A percentile compares a stretch with the other conserved stretches of the same genome.
These are phyloP conservation scores for Puccinia hordei DNA, from an alignment of 1,284 basidiomycete genomes.

Conservation along the genomic window DNA sequence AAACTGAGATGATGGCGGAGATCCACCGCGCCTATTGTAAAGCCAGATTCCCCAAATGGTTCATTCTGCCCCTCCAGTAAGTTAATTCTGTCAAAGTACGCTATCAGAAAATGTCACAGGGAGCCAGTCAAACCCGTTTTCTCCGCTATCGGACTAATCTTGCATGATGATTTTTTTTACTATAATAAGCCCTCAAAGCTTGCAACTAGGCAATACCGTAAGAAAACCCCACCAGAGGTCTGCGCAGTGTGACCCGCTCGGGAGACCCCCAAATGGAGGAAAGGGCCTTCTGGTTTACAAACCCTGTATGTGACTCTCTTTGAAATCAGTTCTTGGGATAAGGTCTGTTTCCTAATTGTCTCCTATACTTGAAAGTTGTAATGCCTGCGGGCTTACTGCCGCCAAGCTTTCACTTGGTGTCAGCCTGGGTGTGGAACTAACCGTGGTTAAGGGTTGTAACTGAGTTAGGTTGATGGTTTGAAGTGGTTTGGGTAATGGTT, in stretches of 20 bases:
- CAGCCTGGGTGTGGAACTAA: no score
- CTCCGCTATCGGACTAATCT: not conserved
- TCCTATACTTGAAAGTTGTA: constrained; percentile 26
- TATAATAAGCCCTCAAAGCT: constrained; percentile 19
- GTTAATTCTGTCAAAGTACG: not conserved
- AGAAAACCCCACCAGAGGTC: constrained; percentile 43
- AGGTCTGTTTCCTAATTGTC: not conserved
- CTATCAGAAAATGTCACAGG: no score
- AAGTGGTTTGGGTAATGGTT: no score
- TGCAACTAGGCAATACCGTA: constrained; percentile 44
- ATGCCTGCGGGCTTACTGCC: constrained; percentile 47
- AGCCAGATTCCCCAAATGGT: constrained; percentile 9
- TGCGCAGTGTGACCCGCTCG: constrained; percentile 36
- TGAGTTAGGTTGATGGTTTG: no score
- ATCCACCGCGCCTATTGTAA: not conserved
- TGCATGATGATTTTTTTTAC: not conserved
- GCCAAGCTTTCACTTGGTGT: constrained; percentile 40
- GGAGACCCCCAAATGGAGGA: constrained; percentile 45
- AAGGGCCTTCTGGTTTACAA: constrained; percentile 46
- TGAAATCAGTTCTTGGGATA: not conserved
- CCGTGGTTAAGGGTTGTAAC: no score
- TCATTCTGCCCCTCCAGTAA: not conserved
- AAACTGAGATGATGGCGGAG: constrained; percentile 5
- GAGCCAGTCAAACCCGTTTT: not conserved
- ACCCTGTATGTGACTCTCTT: constrained; percentile 39